Evolutionary conservation across 805 yeast genomes (phyloP), one percentile per base, ranked within the genome.

Genomic region (Teunomyces aglyptinius): DNA sequence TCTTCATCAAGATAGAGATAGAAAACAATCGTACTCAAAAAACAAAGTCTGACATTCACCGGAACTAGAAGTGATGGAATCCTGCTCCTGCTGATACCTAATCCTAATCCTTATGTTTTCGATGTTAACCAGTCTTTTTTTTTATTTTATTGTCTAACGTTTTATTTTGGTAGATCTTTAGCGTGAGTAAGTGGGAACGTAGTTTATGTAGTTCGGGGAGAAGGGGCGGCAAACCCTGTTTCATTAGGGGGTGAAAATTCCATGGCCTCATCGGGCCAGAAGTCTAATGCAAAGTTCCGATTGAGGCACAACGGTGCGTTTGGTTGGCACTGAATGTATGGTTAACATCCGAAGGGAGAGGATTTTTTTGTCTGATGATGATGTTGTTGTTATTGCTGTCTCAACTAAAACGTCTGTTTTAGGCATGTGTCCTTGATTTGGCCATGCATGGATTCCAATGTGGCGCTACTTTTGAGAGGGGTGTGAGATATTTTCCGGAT

Each of bases 71-170:
- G 26, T 24, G 11, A 24, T 24, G 26, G 26, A 24, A 24, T 24
- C 26, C 10, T 24, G 26, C 26, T 24, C 26, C 26, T 24, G 26
- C 26, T 24, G 11, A 24, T 24, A 24, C 11, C 26, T 24, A 24
- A 24, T 24, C 26, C 26, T 24, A 24, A 24, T 24, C 11, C 26
- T 24, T 24, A 24, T 8, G 26, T 24, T 24, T 24, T 24, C 10
- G 26, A 8, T 24, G 26, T 11, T 24, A 4, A 7, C 39, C 7
- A 36, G 39, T 12, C 36, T 33, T 11, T 33, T 32, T 33, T 16
- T 33, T 35, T 36, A 36, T 36, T 36, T 36, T 36, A 36, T 36
- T 36, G 39, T 36, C 28, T 22, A 36, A 36, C 39, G 39, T 36
- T 22, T 36, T 36, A 36, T 36, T 36, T 36, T 36, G 39, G 27